These are phyloP conservation scores for Ampelocalamus luodianensis DNA, from an alignment of 176 grass and related monocot genomes.

Conservation along the genomic window DNA sequence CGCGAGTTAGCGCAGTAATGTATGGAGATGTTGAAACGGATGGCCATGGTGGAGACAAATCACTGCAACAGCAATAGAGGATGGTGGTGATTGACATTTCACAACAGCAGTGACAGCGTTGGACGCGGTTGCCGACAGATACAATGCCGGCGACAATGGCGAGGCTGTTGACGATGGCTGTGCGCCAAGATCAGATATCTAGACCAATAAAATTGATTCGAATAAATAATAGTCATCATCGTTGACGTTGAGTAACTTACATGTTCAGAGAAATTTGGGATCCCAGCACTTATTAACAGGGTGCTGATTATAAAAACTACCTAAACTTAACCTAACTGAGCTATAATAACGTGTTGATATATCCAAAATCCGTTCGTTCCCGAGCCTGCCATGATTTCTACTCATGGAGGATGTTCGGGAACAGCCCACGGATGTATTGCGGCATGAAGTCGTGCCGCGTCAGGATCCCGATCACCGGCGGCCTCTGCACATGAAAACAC, in stretches of 20 bases:
- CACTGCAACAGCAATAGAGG: neutral
- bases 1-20: neutral
- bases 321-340: neutral
- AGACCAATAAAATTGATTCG: neutral
- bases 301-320: neutral
- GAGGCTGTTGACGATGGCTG: neutral
- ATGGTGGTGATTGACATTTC: neutral
- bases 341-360: neutral
- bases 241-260: neutral
- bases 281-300: constrained; percentile 2
- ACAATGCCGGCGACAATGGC: neutral
- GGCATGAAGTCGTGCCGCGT: constrained; percentile 76
- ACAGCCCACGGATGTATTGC: constrained; percentile 59
- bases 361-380: neutral
- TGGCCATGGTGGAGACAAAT: neutral
- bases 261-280: neutral
- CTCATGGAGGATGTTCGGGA: constrained; percentile 15
- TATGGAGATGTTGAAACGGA: no score
- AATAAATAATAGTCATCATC: neutral
- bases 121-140: neutral
- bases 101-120: neutral
- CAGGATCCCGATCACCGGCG: constrained; percentile 64
- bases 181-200: neutral
- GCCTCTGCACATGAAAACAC: constrained; percentile 42
- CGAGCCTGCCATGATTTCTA: constrained; percentile 8